These are phyloP conservation scores for Linnemannia elongata DNA, from an alignment of 192 early-diverging fungal genomes.

Conservation along the genomic window DNA sequence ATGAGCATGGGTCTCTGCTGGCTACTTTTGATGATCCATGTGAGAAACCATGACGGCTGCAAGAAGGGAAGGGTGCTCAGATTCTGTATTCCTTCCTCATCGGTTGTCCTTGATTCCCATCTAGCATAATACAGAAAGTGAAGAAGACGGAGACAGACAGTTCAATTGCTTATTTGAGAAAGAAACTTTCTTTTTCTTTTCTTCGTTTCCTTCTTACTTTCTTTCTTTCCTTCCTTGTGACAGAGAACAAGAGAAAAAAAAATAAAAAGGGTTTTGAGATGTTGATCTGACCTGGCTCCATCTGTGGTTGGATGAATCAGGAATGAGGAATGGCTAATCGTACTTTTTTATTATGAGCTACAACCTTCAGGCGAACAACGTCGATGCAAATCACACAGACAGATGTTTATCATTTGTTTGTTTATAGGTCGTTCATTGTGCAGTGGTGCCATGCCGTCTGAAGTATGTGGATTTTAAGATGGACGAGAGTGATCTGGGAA, in stretches of 20 bases:
- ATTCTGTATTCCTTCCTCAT: conserved; percentile 5
- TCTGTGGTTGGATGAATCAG: not conserved
- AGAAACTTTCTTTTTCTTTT: not conserved
- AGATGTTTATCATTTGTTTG: too few relatives aligned
- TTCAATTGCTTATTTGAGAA: not conserved
- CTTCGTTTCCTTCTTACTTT: not conserved
- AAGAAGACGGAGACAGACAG: not conserved
- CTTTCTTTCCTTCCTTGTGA: not conserved
- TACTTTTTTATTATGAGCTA: too few relatives aligned
- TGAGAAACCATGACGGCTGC: too few relatives aligned
- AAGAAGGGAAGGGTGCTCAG: not conserved
- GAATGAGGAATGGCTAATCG: not conserved
- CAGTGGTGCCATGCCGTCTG: not conserved
- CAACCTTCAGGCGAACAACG: too few relatives aligned
- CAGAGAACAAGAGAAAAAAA: not conserved
- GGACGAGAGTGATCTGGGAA: too few relatives aligned
- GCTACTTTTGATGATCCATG: too few relatives aligned
- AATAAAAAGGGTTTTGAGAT: not conserved
- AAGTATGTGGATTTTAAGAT: too few relatives aligned
- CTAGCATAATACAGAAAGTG: not conserved
- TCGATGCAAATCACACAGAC: too few relatives aligned
- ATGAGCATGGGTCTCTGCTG: not conserved
- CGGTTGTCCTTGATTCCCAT: not conserved
- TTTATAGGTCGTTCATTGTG: not conserved
- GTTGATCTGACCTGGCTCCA: not conserved